Evolutionary conservation across 2,329 filamentous ascomycete genomes (phyloP), one percentile per base, ranked within the genome.

Genomic region (Orbilia blumenaviensis): DNA sequence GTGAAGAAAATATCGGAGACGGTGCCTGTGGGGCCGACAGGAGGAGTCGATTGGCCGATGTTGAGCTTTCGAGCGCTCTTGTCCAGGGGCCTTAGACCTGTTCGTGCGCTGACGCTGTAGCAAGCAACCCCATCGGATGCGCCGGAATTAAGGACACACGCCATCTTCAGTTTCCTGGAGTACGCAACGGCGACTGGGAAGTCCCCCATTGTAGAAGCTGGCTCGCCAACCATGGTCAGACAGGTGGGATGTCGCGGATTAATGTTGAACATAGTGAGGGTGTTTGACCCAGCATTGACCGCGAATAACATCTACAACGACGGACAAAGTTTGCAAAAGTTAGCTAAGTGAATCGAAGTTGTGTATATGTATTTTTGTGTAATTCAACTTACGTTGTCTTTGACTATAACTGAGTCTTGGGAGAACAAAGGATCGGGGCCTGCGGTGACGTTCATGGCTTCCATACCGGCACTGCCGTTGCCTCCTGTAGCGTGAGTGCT

Each of bases 1-100:
- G 86, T 87, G 82, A 89, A 90, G 80, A 89, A 87, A 0, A 85
- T 84, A 6, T 90, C 88, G 0, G 88, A 89, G 1, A 89, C 84
- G 0, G 87, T 89, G 81, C 89, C 89, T 2, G 83, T 81, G 0
- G 88, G 88, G 0, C 88, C 89, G 0, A 83, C 81, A 0, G 89
- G 88, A 0, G 89, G 89, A 0, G 86, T 89, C 0, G 84, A 85
- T 79, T 90, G 89, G 0, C 82, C 81, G 0, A 90, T 79, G 10
- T 85, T 83, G 71, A 90, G 85, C 0, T 83, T 67, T 0, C 86
- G 84, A 0, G 87, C 83, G n/a, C 54, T 61, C 1, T 62, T 80
- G 68, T 88, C 86, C 80, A 87, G 84, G 3, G 81, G 73, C 0
- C 78, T 80, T 0, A 88, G 80, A 0, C 86, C 86, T 64, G 61